Evolutionary conservation across 2,329 filamentous ascomycete genomes (phyloP).

Genomic region (Alternaria sp.): DNA sequence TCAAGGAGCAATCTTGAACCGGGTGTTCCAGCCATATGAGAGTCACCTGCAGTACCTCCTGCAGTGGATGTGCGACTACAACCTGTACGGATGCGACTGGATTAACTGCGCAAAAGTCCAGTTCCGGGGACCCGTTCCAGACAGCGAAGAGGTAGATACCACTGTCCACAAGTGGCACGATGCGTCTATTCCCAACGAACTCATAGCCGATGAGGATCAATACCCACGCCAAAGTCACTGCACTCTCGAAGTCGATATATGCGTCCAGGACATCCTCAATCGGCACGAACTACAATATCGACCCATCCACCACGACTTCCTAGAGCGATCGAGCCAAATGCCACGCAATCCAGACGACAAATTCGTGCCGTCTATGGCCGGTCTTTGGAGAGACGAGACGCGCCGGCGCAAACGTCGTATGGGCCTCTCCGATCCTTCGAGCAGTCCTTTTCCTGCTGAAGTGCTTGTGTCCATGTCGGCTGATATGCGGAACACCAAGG

Average conservation of each 20-base stretch:
- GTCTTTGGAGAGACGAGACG: conserved; percentile 89
- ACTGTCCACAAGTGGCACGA: conserved; percentile 79
- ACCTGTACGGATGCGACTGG: conserved; percentile 91
- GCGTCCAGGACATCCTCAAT: conserved; percentile 87
- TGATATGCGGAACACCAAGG: conserved; percentile 72
- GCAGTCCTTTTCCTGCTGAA: conserved; percentile 80
- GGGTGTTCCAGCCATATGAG: conserved; percentile 87
- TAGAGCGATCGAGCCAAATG: conserved; percentile 71
- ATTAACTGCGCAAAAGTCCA: conserved; percentile 73
- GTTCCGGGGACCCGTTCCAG: conserved; percentile 79
- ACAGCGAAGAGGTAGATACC: conserved; percentile 66
- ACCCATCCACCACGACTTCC: conserved; percentile 85
- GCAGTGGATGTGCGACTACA: conserved; percentile 99
- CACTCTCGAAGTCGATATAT: conserved; percentile 86
- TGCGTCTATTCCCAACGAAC: conserved; percentile 66
- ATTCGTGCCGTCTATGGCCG: conserved; percentile 91
- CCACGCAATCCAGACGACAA: conserved; percentile 68
- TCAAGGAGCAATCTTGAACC: conserved; percentile 86
- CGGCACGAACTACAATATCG: conserved; percentile 75
- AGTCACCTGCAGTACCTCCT: conserved; percentile 89
- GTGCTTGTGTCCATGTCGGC: conserved; percentile 89
- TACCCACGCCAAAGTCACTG: conserved; percentile 86
- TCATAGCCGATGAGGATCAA: conserved; percentile 66
- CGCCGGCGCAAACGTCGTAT: conserved; percentile 76
- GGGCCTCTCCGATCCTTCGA: conserved; percentile 67